Base-by-base conservation (phyloP, 2,329 filamentous ascomycete species). In the Westerdykella sp. region DNA sequence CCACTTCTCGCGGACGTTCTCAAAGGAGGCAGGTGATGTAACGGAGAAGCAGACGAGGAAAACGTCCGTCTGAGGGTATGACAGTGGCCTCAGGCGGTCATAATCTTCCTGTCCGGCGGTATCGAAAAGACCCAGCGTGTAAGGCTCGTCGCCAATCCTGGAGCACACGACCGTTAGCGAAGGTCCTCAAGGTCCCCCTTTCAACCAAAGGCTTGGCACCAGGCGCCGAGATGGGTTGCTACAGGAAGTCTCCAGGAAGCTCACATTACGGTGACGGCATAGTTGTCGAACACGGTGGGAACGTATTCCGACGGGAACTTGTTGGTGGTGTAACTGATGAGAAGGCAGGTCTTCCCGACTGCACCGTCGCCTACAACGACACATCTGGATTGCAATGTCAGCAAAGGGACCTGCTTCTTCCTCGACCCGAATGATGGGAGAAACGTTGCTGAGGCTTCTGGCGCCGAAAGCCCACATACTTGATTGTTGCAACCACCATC, bases 231-330 rank as follows among this genome's bases (percentile, higher is more conserved):
- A 28, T 28, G 25, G 25, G 11, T 12, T 28, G 4, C 25, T 28
- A 7, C 2, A 28, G 4, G 25, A 12, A 12, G 25, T 11, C n/a
- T 14, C 32, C 32, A 14, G 48, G 51, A 45, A 39, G 49, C 89
- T 83, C 79, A 96, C 93, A 98, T 98, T 57, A 98, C 93, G 55
- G 93, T 98, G 68, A 98, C 93, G 45, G 93, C 93, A 79, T 98
- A 98, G 74, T 98, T 98, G 72, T 98, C 93, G 71, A 98, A 98
- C 53, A 98, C 93, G 23, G 93, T 98, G 41, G 93, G 93, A 46
- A 98, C 93, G 71, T 98, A 98, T 90, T 98, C 93, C 62, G 90
- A 96, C 30, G 93, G 93, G 71, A 98, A 98, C 65, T 97, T 97
- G 79, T 98, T 98, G 53, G 93, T 98, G 54, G 93, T 98, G 74